Percentiles rank a stretch among this genome's conserved stretches.
phyloP scores from a whole-genome alignment of 805 yeast species.

The Monosporozyma aerobia region DNA sequence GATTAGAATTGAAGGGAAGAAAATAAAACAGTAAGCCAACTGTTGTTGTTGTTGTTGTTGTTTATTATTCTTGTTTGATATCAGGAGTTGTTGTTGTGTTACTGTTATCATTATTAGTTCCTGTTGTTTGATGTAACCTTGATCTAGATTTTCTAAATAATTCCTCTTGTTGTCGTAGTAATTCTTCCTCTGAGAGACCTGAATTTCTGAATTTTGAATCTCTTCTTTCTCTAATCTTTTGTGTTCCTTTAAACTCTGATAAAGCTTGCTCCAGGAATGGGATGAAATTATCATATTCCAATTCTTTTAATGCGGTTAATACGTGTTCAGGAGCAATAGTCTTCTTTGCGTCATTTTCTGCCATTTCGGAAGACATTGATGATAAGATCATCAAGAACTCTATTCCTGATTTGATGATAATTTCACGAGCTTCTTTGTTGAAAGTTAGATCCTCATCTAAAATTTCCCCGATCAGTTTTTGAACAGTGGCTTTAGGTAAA shows the following conservation, averaged over 20 bases:
- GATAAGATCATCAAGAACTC: conserved; percentile 92
- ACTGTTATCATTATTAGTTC: background rate
- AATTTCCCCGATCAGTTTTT: conserved; percentile 84
- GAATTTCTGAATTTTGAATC: conserved; percentile 89
- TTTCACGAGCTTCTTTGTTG: conserved; percentile 89
- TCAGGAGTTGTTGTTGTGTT: background rate
- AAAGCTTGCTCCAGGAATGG: conserved; percentile 73
- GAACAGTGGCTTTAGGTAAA: conserved; percentile 72
- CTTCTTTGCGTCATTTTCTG: conserved; percentile 91
- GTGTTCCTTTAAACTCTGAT: conserved; percentile 78
- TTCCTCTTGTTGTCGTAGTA: conserved; percentile 86
- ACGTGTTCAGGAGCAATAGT: conserved; percentile 97
- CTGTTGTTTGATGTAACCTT: conserved; percentile 37
- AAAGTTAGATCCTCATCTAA: conserved; percentile 81
- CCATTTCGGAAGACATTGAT: conserved; percentile 89
- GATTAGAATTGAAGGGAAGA: too few species aligned
- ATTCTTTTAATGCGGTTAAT: conserved; percentile 72
- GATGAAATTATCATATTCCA: conserved; percentile 80
- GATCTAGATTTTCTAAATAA: conserved; percentile 72
- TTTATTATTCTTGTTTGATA: background rate
- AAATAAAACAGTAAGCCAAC: too few species aligned
- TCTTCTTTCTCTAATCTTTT: conserved; percentile 82
- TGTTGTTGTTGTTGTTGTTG: background rate
- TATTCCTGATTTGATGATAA: conserved; percentile 90
- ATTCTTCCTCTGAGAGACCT: conserved; percentile 86